phyloP scores from a whole-genome alignment of 345 rosid genomes.

The Capsella bursapastoris region DNA sequence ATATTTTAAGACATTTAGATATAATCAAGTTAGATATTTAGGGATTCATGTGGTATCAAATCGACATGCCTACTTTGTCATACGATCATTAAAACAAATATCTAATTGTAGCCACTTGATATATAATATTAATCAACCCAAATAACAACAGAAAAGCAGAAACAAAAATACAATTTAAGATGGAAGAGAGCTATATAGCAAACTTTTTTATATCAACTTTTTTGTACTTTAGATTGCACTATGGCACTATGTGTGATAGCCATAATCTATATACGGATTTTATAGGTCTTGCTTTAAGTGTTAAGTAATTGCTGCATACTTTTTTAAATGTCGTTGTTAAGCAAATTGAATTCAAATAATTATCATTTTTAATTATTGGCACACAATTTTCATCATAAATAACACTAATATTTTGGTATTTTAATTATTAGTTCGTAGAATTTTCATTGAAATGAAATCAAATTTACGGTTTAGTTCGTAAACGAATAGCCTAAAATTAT shows the following conservation, averaged over 20 bases:
- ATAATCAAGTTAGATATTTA: background rate
- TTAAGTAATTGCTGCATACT: slow-evolving; percentile 23
- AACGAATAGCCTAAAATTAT: too few relatives aligned
- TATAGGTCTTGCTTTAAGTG: slow-evolving; percentile 32
- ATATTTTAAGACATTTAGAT: background rate
- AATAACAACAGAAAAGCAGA: slow-evolving; percentile 26
- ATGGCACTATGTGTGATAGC: slow-evolving; percentile 32
- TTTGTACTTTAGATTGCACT: slow-evolving; percentile 39
- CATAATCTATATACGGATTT: slow-evolving; percentile 23
- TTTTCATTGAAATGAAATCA: background rate
- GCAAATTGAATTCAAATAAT: slow-evolving; percentile 5
- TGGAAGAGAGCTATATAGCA: slow-evolving; percentile 29
- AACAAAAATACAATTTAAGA: slow-evolving; percentile 16
- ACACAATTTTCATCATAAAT: background rate
- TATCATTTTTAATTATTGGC: background rate
- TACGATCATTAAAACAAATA: slow-evolving; percentile 15
- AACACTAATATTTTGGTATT: background rate
- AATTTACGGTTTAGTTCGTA: background rate
- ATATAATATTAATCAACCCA: slow-evolving; percentile 6
- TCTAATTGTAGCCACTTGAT: slow-evolving; percentile 6
- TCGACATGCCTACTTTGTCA: background rate
- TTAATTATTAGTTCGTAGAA: background rate
- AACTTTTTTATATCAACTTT: slow-evolving; percentile 23
- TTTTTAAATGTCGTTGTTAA: background rate
- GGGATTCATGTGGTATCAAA: background rate